Conservation (phyloP, 73 alveolate genomes). For the Breviolum minutum region DNA sequence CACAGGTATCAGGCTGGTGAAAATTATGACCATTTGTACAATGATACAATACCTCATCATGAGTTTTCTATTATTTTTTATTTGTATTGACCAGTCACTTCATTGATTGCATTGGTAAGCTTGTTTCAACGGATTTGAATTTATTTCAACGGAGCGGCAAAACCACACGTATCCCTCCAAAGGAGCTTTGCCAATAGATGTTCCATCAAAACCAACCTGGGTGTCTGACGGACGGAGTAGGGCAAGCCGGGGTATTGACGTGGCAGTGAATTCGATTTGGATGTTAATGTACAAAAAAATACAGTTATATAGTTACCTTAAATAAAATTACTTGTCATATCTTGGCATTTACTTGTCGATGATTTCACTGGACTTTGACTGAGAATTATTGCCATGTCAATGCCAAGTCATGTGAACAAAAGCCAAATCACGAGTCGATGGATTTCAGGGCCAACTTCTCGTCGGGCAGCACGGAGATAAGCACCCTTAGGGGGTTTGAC, state of each 20-base stretch:
- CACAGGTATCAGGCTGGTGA: no score
- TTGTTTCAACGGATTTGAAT: not conserved
- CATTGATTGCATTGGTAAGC: not conserved
- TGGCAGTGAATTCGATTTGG: not conserved
- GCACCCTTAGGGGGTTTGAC: not conserved
- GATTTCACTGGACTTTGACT: no score
- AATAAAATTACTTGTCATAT: no score
- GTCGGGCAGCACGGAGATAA: not conserved
- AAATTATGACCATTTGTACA: no score
- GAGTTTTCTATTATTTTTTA: no score
- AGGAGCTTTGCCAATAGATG: slow-evolving; percentile 45
- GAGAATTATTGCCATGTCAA: no score
- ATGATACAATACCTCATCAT: no score
- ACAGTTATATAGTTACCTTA: not conserved
- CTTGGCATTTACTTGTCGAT: no score
- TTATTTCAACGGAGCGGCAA: not conserved
- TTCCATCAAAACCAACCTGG: slow-evolving; percentile 47
- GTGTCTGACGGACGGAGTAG: no score
- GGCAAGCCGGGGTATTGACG: not conserved
- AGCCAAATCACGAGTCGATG: slow-evolving; percentile 32
- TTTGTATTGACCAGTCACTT: no score
- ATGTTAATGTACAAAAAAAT: not conserved
- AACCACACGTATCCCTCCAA: slow-evolving; percentile 55
- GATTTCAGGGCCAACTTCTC: slow-evolving; percentile 31
- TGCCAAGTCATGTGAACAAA: no score